Base-by-base conservation (phyloP, 305 asterid species). In the Solanum aculeatissimum region DNA sequence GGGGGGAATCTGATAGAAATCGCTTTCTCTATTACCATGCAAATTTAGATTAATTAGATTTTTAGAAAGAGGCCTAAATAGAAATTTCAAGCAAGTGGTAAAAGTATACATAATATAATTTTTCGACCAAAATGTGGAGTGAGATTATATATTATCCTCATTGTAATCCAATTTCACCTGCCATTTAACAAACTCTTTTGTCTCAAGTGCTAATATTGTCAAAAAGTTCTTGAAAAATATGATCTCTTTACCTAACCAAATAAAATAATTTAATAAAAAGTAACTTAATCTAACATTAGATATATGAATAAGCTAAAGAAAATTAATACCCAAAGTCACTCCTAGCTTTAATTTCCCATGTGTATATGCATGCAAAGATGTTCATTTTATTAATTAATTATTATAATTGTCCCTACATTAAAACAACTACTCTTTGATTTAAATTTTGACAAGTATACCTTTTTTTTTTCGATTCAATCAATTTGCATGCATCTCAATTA, bases 281-380 rank as follows among this genome's bases (percentile, higher is more conserved):
- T 14, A 4, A 47, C 15, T 74, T 15, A 47, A 75, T 74, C 57
- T 25, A 74, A 45, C 51, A 77, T 27, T 77, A 49, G 63, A 27
- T 27, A 27, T 27, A 18, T 49, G 63, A 77, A 35, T 49, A 77
- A 77, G 13, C 47, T 29, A 51, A 51, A 51, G 82, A 75, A 75
- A 77, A 77, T 15, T 66, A 32, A 65, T 14, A 23, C 14, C 60
- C 69, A 54, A 74, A 83, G 25, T 54, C 23, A 66, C 75, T 43
- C 45, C 58, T 18, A 14, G 9, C 47, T 60, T 63, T 62, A 65
- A 65, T 27, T 65, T 12, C 62, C 88, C 89, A 85, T 83, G 87
- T 85, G 87, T 87, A 89, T 80, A 72, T 80, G 83, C 91, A 57
- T 82, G 81, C 84, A 85, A 49, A 51, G n/a, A 69, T 78, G 82